Base-by-base conservation (phyloP, 208 protist species). In the Leptomonas pyrrhocoris region DNA sequence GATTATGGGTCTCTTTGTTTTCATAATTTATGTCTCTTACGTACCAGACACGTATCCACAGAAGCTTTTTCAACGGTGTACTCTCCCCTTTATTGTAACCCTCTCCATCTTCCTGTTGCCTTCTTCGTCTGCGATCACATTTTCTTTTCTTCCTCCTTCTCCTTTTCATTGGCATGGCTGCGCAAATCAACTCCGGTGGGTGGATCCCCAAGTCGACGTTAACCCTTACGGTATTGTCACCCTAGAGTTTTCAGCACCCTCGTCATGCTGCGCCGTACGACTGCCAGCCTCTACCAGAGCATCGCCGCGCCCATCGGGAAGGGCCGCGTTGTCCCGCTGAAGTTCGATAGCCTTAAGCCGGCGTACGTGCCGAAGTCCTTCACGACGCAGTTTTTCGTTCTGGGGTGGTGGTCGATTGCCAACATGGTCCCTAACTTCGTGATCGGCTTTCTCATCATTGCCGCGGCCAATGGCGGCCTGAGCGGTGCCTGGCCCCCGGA, bases 371-470 rank as follows among this genome's bases (percentile, higher is more conserved):
- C 89, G 31, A 88, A 83, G 68, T 86, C 84, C 34, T 94, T 91
- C 77, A 89, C 83, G 6, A 87, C 75, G 13, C 89, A 94, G 75
- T 88, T 94, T 55, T 81, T 90, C 40, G 89, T 94, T n/a, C 74
- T 92, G 27, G 86, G 86, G 30, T 66, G 81, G 18, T 94, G 89
- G 86, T 79, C 81, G 42, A 89, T 92, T 76, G 79, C 74, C 48
- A 94, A 90, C 77, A 88, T 92, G 85, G 57, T 94, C 8, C 79
- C 86, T 19, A 94, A 90, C 68, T 92, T 92, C 55, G 72, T 89
- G 56, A 78, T 92, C 53, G 84, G 80, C 12, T 81, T 87, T 60
- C 65, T 92, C 49, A 82, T 94, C 61, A 90, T 94, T 62, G 82
- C 85, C 23, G 86, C 86, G 16, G 89, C 89, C 55, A 88, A 94